Evolutionary conservation across 768 basidiomycete genomes (phyloP), one percentile per base, ranked within the genome.

Genomic region (Clavulina sp.): DNA sequence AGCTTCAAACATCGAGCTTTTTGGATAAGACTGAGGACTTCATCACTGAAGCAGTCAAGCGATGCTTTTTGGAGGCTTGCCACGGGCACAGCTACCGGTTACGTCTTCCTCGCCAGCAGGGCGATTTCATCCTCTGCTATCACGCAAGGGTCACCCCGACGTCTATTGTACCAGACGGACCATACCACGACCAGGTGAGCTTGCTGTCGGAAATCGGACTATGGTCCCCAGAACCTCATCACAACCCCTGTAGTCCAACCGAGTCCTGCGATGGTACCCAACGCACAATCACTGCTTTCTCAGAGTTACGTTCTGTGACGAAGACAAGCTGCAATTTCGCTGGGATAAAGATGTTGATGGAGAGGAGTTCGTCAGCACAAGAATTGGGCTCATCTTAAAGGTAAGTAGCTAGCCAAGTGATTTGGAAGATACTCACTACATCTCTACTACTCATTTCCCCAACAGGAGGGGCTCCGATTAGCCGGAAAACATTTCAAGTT

Each of bases 291-390:
- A 82, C 28, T 67, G 75, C 57, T 91, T 91, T 60, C 61, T 91
- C 29, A 78, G 87, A 5, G 85, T 89, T 24, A 79, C 84, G 57
- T 86, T 91, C 58, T 74, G 80, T 4, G 86, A 89, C 51, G 87
- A 91, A 65, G 83, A 89, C 58, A 70, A 72, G 30, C 68, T 82
- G n/a, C 71, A 75, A 33, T 81, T 81, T 55, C 73, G 77, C 9
- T 84, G 81, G 82, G 74, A 75, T 51, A 70, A 75, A 7, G 74
- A 75, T 36, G 75, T 81, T 4, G 79, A 84, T 55, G 75, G 74
- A 0, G 60, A 64, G 2, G 60, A 65, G 13, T 78, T 80, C 60
- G 67, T 86, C 2, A 63, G 68, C 19, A 66, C 73, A 36, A 73
- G 78, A 9, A 80, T 84, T 7, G 78, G 77, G 1, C 65, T 62